Conservation (phyloP, 1,284 basidiomycete genomes). For the Ustilago esculenta region DNA sequence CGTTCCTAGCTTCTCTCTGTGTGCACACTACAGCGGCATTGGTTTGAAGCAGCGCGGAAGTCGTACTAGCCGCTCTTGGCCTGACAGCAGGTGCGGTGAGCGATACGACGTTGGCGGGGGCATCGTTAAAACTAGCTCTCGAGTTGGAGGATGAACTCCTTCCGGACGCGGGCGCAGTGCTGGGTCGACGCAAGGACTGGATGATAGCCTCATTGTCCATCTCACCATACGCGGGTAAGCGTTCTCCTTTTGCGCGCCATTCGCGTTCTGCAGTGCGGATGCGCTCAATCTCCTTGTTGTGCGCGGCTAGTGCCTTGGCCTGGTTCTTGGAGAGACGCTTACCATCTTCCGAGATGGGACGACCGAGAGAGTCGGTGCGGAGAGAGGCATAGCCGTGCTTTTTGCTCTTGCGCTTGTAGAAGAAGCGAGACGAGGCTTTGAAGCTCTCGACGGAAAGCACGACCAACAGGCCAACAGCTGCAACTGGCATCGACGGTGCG, state of each 20-base stretch:
- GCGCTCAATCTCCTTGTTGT: slow-evolving; percentile 42
- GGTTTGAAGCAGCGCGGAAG: slow-evolving; percentile 12
- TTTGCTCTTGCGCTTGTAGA: slow-evolving; percentile 34
- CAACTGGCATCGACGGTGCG: slow-evolving; percentile 25
- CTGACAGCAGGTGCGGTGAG: neutral
- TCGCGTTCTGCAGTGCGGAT: slow-evolving; percentile 47
- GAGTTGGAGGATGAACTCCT: neutral
- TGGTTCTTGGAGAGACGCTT: slow-evolving; percentile 41
- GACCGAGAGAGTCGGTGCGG: slow-evolving; percentile 38
- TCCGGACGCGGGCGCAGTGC: slow-evolving; percentile 23
- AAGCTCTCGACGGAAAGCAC: slow-evolving; percentile 42
- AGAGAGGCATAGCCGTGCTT: slow-evolving; percentile 49
- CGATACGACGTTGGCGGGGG: too few species aligned
- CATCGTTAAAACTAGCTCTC: too few species aligned
- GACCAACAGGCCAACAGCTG: slow-evolving; percentile 36
- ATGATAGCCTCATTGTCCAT: slow-evolving; percentile 35
- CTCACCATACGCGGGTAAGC: slow-evolving; percentile 34
- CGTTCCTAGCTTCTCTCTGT: slow-evolving; percentile 21
- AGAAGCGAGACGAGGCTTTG: slow-evolving; percentile 43
- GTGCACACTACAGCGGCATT: neutral
- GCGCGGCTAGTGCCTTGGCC: slow-evolving; percentile 38
- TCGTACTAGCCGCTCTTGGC: slow-evolving; percentile 18
- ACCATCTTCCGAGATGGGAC: slow-evolving; percentile 42
- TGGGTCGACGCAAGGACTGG: slow-evolving; percentile 24
- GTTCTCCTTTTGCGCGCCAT: slow-evolving; percentile 41